Conservation (phyloP, 106 monocot genomes). For the Dioscorea dumetorum region DNA sequence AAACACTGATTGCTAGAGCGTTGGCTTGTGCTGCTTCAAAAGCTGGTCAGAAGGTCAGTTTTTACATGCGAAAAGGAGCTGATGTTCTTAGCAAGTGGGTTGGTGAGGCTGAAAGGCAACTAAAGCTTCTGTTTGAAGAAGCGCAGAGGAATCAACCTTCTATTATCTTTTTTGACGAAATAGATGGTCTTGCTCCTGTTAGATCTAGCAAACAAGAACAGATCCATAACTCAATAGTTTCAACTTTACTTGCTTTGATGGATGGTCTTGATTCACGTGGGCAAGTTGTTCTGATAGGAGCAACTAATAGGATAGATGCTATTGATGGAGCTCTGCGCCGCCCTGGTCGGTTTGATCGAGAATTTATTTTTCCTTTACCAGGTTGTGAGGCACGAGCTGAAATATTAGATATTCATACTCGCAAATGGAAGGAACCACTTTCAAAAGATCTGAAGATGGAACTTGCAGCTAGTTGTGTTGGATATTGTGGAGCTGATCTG, state of each 20-base stretch:
- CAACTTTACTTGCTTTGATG: conserved; percentile 97
- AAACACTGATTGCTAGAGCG: conserved; percentile 94
- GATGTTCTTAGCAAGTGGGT: conserved; percentile 99
- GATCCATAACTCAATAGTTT: conserved; percentile 98
- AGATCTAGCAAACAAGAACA: conserved; percentile 99
- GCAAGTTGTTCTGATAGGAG: conserved; percentile 97
- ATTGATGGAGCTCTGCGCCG: conserved; percentile 96
- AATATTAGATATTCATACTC: conserved; percentile 93
- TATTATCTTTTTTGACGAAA: conserved; percentile 99
- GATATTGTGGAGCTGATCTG: conserved; percentile 98
- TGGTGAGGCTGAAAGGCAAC: conserved; percentile 94
- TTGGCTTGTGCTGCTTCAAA: conserved; percentile 96
- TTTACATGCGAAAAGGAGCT: conserved; percentile 99
- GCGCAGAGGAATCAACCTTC: conserved; percentile 97
- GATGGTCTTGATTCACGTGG: conserved; percentile 98
- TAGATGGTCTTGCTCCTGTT: conserved; percentile 98
- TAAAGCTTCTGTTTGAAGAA: conserved; percentile 96
- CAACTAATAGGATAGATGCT: conserved; percentile 96
- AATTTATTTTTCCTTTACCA: conserved; percentile 89
- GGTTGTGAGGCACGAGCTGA: conserved; percentile 87
- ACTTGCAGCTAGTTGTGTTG: conserved; percentile 97
- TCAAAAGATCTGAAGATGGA: conserved; percentile 78
- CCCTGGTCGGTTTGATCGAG: conserved; percentile 97
- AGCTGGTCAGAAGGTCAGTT: conserved; percentile 94
- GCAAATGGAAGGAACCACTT: conserved; percentile 97